Conservation (phyloP, 192 early-diverging fungal genomes). For the Umbelopsis sp. region DNA sequence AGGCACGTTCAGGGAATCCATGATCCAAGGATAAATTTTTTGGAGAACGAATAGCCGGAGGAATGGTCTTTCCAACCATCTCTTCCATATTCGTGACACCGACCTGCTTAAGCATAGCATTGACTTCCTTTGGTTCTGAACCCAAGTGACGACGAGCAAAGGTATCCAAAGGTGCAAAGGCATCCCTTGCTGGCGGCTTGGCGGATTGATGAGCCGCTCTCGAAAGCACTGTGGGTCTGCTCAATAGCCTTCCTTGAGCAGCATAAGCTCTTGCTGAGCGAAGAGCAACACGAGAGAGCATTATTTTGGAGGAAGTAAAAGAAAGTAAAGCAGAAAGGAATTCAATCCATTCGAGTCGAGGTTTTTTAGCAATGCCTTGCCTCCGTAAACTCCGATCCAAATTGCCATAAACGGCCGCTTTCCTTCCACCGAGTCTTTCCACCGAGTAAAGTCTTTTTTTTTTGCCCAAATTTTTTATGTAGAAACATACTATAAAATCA, state of each 20-base stretch:
- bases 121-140: slow-evolving; percentile 71
- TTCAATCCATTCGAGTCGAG: not conserved
- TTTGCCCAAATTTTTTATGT: slow-evolving; percentile 7
- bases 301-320: not conserved
- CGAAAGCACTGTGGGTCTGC: not conserved
- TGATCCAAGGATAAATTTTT: slow-evolving; percentile 74
- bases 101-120: slow-evolving; percentile 80
- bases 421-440: slow-evolving; percentile 13
- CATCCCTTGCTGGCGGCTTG: slow-evolving; percentile 17
- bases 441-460: slow-evolving; percentile 5
- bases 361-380: not conserved
- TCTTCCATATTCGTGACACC: slow-evolving; percentile 81
- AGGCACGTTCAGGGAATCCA: slow-evolving; percentile 82
- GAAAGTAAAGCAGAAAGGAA: slow-evolving; percentile 1
- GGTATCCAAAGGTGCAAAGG: slow-evolving; percentile 65
- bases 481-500: not conserved
- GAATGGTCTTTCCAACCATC: slow-evolving; percentile 83
- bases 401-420: slow-evolving; percentile 7
- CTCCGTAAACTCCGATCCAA: not conserved
- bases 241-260: slow-evolving; percentile 8
- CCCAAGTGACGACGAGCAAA: slow-evolving; percentile 91
- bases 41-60: slow-evolving; percentile 74
- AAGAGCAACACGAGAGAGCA: slow-evolving; percentile 18
- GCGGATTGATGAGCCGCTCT: not conserved
- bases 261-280: slow-evolving; percentile 19